Evolutionary conservation across 2,329 filamentous ascomycete genomes (phyloP).

Genomic region (Zalaria sp.): DNA sequence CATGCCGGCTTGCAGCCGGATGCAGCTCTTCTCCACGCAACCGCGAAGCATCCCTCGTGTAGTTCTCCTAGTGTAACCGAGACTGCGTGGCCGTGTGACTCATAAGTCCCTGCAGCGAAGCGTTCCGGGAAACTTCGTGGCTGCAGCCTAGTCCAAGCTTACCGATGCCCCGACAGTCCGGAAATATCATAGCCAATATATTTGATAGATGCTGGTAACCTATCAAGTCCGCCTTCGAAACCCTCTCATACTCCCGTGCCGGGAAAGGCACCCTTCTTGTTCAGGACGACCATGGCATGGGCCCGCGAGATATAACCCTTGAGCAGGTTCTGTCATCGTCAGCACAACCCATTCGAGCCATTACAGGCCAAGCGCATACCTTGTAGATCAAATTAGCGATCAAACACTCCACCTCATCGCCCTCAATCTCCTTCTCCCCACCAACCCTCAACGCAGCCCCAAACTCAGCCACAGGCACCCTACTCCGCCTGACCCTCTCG

Average conservation of each 20-base stretch:
- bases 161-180: too few relatives aligned
- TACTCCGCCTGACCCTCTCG: slow-evolving; percentile 49
- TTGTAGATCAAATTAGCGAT: slow-evolving; percentile 98
- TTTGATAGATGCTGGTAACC: too few relatives aligned
- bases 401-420: slow-evolving; percentile 89
- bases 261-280: slow-evolving; percentile 85
- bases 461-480: slow-evolving; percentile 74
- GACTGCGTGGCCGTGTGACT: too few relatives aligned
- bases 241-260: slow-evolving; percentile 51
- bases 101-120: too few relatives aligned
- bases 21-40: too few relatives aligned
- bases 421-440: slow-evolving; percentile 34
- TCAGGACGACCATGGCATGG: slow-evolving; percentile 77
- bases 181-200: too few relatives aligned
- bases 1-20: too few relatives aligned
- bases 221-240: not conserved
- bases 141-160: too few relatives aligned
- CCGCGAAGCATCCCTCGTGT: too few relatives aligned
- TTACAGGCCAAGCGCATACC: slow-evolving; percentile 38
- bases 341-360: not conserved
- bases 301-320: slow-evolving; percentile 96
- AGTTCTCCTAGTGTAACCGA: too few relatives aligned
- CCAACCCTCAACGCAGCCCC: slow-evolving; percentile 68
- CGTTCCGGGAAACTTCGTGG: too few relatives aligned
- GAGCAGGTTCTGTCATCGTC: slow-evolving; percentile 58